phyloP scores from a whole-genome alignment of 2,329 filamentous ascomycete species.

The Metarhizium sp. region DNA sequence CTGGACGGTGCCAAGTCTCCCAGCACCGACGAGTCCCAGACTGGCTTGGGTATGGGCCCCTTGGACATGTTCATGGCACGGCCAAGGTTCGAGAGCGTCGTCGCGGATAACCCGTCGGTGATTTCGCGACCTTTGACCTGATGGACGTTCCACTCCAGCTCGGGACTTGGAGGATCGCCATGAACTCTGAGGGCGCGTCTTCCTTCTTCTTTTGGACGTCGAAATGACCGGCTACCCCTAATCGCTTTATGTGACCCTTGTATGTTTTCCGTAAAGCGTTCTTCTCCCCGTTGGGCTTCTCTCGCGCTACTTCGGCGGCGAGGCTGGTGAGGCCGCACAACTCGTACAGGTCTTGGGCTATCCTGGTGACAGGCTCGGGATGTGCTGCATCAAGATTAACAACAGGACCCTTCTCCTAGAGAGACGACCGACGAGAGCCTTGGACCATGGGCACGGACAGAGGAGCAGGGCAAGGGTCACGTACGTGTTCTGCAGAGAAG shows the following conservation, averaged over 20 bases:
- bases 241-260: conserved; percentile 57
- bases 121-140: conserved; percentile 47
- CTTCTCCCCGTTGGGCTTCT: conserved; percentile 57
- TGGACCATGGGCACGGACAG: too few species aligned
- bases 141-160: conserved; percentile 48
- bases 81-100: conserved; percentile 32
- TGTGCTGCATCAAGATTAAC: conserved; percentile 30
- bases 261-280: conserved; percentile 59
- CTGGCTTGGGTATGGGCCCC: conserved; percentile 42
- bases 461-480: conserved; percentile 34
- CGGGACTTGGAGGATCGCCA: conserved; percentile 39
- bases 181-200: conserved; percentile 41
- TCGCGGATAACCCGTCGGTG: conserved; percentile 38
- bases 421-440: conserved; percentile 11
- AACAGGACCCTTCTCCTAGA: too few species aligned
- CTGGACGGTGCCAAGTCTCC: conserved; percentile 42
- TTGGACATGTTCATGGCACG: conserved; percentile 49
- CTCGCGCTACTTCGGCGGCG: conserved; percentile 52
- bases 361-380: conserved; percentile 35
- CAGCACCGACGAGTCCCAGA: conserved; percentile 50
- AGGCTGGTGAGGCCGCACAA: conserved; percentile 46
- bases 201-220: conserved; percentile 47
- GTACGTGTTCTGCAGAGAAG: conserved; percentile 59
- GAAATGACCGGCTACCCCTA: conserved; percentile 53
- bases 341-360: conserved; percentile 49